Base-by-base conservation (phyloP, 768 basidiomycete species). In the Boletus sp. region DNA sequence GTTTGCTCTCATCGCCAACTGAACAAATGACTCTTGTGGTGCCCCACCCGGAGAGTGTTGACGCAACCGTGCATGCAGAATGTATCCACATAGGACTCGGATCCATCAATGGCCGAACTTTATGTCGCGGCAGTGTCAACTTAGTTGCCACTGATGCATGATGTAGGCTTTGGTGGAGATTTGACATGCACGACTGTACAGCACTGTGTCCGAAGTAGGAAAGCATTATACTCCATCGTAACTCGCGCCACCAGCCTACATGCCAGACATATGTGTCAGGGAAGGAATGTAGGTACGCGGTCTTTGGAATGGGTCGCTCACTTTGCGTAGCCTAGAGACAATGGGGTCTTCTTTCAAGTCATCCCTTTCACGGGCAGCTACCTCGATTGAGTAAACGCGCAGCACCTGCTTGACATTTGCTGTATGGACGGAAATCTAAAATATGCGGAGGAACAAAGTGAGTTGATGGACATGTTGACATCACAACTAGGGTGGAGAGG, bases 261-360 rank as follows among this genome's bases (percentile, higher is more conserved):
- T 48, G 30, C 30, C 54, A 35, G 35, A 53, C 49, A 50, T 61
- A 59, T 47, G 51, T 53, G 57, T 61, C 55, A 62, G 66, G 56
- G 61, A 50, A 59, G 24, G 24, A 24, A 3, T 24, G 24, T 24
- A 24, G 54, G 41, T 39, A 50, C 32, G 29, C 15, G 39, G 10
- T 10, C 35, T 12, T 46, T 41, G n/a, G 50, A 49, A 39, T 14
- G 52, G 44, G 55, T 60, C 76, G 50, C 81, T 70, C 55, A 90
- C 94, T 82, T 92, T 91, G 72, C 93, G 82, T 73, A 97, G 77
- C 60, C 85, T 82, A 45, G 80, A 73, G 44, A 98, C 79, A 67
- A 98, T 94, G 5, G 90, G 87, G 49, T 89, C 91, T 80, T 95
- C 90, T 62, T 85, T 87, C 58, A 98, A 73, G 73, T 97, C 94